Evolutionary conservation across 345 rosid species (phyloP), one percentile per base, ranked within the genome.

Genomic region (Diplotaxis tenuifolia): DNA sequence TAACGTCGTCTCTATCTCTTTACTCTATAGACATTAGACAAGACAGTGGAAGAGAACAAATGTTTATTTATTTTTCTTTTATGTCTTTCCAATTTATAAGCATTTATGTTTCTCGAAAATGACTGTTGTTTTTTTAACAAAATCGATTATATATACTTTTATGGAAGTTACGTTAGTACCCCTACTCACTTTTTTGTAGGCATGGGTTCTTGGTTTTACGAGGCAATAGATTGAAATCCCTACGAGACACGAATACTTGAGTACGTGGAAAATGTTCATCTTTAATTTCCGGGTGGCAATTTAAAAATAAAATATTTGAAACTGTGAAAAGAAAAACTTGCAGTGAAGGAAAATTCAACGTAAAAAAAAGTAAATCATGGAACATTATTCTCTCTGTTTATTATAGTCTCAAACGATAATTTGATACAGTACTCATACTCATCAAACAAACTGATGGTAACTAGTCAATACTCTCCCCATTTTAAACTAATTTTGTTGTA

Each of bases 1-100:
- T 49, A 76, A 34, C 59, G 80, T 58, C 72, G 76, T 38, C 76
- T 71, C 68, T 70, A 53, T 72, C 59, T 42, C 63, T 66, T 16
- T 42, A 19, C 25, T 77, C 64, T 50, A 34, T 32, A 66, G 76
- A 45, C 50, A 45, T 45, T 45, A 45, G 50, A 77, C 73, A 71
- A 77, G 73, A 77, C 80, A 71, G 57, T 71, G 69, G 38, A 72
- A 77, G 73, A 50, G 80, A 77, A 77, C 80, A 77, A 77, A 77
- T 77, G 79, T 68, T 45, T n/a, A 45, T 45, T 45, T 36, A n/a
- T 45, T 18, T 45, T 75, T 1, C 22, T 60, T 4, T 45, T 45
- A 45, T 45, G 50, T 45, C 50, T 45, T 45, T 59, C 22, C 23
- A 11, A 21, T 54, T 25, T 42, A 15, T 57, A n/a, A 6, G 31